Evolutionary conservation across 2,329 filamentous ascomycete species (phyloP).

Genomic region (Fusarium nisikadoi): DNA sequence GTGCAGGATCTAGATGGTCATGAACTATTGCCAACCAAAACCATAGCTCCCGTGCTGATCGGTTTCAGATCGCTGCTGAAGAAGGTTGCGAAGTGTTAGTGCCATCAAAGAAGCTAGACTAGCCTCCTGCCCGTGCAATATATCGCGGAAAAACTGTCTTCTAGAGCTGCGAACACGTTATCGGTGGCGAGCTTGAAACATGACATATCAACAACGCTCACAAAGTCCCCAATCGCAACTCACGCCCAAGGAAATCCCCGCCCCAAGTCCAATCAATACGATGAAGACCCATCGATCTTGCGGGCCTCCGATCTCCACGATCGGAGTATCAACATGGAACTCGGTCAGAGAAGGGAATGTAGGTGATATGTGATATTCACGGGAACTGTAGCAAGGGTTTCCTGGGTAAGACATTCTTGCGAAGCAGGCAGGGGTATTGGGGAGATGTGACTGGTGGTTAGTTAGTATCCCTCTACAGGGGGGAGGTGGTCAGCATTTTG

Average conservation of each 20-base stretch:
- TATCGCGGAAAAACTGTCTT: neutral
- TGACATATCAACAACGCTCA: neutral
- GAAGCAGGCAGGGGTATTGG: neutral
- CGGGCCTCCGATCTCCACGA: conserved; percentile 9
- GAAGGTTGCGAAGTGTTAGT: neutral
- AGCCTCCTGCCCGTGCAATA: neutral
- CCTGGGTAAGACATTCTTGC: conserved; percentile 11
- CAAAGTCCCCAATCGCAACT: neutral
- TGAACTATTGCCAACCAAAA: neutral
- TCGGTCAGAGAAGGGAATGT: neutral
- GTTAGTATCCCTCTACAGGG: neutral
- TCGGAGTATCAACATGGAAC: conserved; percentile 11
- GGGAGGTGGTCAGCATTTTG: neutral
- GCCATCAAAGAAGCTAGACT: neutral
- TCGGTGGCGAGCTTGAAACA: neutral
- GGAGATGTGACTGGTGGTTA: conserved; percentile 2
- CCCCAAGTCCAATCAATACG: neutral
- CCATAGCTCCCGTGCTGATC: neutral
- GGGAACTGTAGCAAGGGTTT: conserved; percentile 10
- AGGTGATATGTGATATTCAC: conserved; percentile 27
- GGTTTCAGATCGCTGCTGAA: neutral
- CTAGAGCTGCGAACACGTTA: neutral
- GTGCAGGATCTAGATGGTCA: neutral
- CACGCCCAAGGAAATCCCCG: neutral
- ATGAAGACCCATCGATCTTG: neutral